Evolutionary conservation across 2,329 filamentous ascomycete species (phyloP).

Genomic region (Talaromyces sp.): DNA sequence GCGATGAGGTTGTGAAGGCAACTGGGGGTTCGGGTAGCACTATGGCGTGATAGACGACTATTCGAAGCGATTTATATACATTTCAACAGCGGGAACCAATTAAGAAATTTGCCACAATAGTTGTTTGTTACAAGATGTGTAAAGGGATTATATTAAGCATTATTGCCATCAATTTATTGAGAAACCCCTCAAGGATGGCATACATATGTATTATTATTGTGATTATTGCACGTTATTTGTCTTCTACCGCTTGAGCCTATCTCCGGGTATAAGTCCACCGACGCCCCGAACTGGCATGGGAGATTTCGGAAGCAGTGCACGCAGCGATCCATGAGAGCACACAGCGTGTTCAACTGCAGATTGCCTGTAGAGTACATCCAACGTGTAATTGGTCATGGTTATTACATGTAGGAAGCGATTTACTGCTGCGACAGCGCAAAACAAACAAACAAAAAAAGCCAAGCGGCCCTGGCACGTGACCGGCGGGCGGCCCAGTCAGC

Average conservation of each 20-base stretch:
- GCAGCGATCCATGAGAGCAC: too few species aligned
- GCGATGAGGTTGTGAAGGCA: too few species aligned
- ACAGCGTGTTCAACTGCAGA: not conserved
- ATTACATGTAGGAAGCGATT: not conserved
- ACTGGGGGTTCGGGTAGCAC: not conserved
- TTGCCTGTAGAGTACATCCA: not conserved
- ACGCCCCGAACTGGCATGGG: not conserved
- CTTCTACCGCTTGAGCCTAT: not conserved
- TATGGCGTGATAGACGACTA: not conserved
- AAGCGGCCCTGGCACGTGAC: not conserved
- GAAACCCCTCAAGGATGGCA: too few species aligned
- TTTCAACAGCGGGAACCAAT: not conserved
- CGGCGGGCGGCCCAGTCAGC: not conserved
- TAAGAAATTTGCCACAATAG: not conserved
- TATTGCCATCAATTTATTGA: not conserved
- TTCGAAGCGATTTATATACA: not conserved
- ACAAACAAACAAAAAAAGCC: not conserved
- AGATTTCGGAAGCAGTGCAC: not conserved
- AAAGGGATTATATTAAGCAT: too few species aligned
- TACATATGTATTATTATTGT: too few species aligned
- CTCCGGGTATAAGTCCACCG: not conserved
- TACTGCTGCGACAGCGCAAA: not conserved
- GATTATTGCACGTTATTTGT: not conserved
- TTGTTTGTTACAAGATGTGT: too few species aligned
- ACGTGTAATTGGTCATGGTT: rapidly evolving